These are phyloP conservation scores for Cutaneotrichosporon sp. DNA, from an alignment of 1,284 basidiomycete species.

Conservation along the genomic window DNA sequence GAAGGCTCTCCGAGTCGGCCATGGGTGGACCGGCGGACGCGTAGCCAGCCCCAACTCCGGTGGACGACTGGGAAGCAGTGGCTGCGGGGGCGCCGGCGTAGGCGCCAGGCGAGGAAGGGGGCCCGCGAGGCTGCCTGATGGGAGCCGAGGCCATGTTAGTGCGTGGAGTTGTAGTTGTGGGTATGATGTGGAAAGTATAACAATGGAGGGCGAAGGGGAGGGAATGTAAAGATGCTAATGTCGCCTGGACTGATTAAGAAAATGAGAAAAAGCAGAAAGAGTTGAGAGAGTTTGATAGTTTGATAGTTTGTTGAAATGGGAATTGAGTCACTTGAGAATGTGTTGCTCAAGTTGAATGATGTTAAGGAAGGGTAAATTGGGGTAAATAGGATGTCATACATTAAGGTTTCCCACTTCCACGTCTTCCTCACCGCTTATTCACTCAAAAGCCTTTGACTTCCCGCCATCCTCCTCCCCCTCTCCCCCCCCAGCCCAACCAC, in stretches of 20 bases:
- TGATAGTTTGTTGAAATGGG: too few relatives aligned
- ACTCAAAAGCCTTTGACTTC: too few relatives aligned
- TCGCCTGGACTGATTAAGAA: not conserved
- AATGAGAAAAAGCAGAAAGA: not conserved
- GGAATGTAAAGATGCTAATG: not conserved
- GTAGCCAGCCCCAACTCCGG: not conserved
- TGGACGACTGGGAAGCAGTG: slow-evolving; percentile 7
- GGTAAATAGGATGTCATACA: too few relatives aligned
- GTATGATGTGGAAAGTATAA: not conserved
- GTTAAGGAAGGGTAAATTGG: too few relatives aligned
- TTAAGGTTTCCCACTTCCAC: too few relatives aligned
- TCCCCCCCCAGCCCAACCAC: too few relatives aligned
- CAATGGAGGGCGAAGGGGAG: not conserved
- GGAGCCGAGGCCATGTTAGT: slow-evolving; percentile 36
- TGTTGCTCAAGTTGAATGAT: too few relatives aligned
- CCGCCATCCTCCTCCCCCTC: too few relatives aligned
- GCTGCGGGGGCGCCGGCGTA: slow-evolving; percentile 5
- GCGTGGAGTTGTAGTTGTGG: not conserved
- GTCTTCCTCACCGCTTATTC: too few relatives aligned
- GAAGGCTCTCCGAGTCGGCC: slow-evolving; percentile 36
- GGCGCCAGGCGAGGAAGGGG: slow-evolving; percentile 31
- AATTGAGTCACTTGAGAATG: too few relatives aligned
- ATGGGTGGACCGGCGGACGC: slow-evolving; percentile 32
- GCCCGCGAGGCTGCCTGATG: slow-evolving; percentile 49
- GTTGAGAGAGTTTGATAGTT: not conserved